Base-by-base conservation (phyloP, 306 rosid species). In the Coriaria nepalensis region DNA sequence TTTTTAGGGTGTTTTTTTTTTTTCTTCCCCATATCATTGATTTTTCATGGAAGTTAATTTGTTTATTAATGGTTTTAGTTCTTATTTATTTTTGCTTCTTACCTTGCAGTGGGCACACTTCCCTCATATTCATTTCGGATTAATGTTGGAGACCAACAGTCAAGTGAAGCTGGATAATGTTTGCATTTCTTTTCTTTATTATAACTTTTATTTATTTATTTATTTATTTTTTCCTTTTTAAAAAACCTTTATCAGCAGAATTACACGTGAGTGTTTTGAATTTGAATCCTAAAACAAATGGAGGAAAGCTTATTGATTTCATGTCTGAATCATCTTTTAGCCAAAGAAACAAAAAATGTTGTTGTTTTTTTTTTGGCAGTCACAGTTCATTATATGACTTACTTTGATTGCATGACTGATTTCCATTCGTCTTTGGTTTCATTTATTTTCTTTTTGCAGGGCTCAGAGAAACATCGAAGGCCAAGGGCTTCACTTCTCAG, bases 41-140 rank as follows among this genome's bases (percentile, higher is more conserved):
- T 20, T 20, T 20, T 20, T 20, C 29, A 20, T 20, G 29, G 29
- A 20, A 1, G 2, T 20, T 20, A 20, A 3, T 20, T 20, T 20
- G 3, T 20, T 20, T 20, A 53, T 53, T 43, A 7, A 12, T 46
- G 13, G 8, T 50, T 14, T 41, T 48, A 8, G 8, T 4, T 6
- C 6, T 39, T 4, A 7, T 6, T 8, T 7, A 45, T 9, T 50
- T 33, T 74, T 5, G 48, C 8, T 9, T 5, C 36, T 47, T 53
- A 10, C 36, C 49, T 2, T 37, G 52, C 47, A 92, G 98, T 92
- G 98, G 98, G 98, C 98, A 56, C 96, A 92, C 55, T 92, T 85
- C 71, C 98, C 98, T 59, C 98, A 76, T 53, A 92, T 92, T 66
- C 96, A 86, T 69, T 92, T 92, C 52, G 98, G 96, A 42, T 70